These are phyloP conservation scores for Candida pseudoglaebosa DNA, from an alignment of 805 yeast genomes.

Conservation along the genomic window DNA sequence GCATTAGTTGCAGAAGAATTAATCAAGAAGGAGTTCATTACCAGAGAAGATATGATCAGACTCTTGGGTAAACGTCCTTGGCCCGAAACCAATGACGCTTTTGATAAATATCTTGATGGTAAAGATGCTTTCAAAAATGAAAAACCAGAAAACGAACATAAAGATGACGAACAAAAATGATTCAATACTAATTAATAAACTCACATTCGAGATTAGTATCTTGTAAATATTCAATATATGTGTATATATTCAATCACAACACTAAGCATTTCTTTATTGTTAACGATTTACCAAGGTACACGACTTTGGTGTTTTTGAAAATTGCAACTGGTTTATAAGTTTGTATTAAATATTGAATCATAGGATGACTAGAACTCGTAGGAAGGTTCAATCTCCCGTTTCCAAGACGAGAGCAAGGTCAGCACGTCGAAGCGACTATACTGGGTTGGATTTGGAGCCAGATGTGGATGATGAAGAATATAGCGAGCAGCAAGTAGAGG, in stretches of 20 bases:
- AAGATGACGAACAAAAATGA: conserved; percentile 17
- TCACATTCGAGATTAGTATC: conserved; percentile 1
- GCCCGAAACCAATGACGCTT: conserved; percentile 86
- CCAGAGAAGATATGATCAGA: conserved; percentile 90
- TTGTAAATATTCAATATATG: conserved; percentile 5
- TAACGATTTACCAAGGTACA: not conserved
- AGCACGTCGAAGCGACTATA: conserved; percentile 8
- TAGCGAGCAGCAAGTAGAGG: conserved; percentile 10
- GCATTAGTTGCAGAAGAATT: conserved; percentile 85
- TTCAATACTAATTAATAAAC: not conserved
- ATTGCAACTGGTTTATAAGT: not conserved
- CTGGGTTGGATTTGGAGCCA: conserved; percentile 17
- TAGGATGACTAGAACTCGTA: not conserved
- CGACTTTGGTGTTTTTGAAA: not conserved
- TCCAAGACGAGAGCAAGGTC: conserved; percentile 1
- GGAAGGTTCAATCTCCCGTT: not conserved
- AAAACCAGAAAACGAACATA: conserved; percentile 23
- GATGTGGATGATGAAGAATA: conserved; percentile 15
- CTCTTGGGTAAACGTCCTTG: conserved; percentile 89
- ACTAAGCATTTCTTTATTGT: not conserved
- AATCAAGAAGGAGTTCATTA: conserved; percentile 80
- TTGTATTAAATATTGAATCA: not conserved
- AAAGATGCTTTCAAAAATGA: conserved; percentile 40
- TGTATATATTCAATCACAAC: not conserved
- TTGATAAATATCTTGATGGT: conserved; percentile 65